Percentiles rank a stretch among this genome's conserved stretches.
Conservation (phyloP, 2,329 filamentous ascomycete species). For the Alternaria arborescens region DNA sequence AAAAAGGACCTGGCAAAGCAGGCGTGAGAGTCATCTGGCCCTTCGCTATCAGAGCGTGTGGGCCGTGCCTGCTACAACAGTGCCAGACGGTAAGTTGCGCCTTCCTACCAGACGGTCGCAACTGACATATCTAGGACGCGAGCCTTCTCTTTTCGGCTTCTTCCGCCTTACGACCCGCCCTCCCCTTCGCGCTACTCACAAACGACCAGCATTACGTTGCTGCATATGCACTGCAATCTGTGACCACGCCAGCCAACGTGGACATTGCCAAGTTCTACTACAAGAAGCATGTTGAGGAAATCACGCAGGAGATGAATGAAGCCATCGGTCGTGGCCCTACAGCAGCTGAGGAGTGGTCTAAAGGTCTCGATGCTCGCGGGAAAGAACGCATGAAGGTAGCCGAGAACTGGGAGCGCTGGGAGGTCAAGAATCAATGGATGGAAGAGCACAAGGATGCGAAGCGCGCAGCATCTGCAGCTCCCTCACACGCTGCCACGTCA, state of each 20-base stretch:
- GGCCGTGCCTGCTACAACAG: slow-evolving; percentile 67
- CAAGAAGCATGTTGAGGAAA: slow-evolving; percentile 67
- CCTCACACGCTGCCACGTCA: slow-evolving; percentile 26
- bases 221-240: slow-evolving; percentile 63
- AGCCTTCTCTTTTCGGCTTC: slow-evolving; percentile 71
- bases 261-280: slow-evolving; percentile 73
- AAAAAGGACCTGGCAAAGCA: slow-evolving; percentile 68
- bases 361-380: slow-evolving; percentile 73
- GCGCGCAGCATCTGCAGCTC: slow-evolving; percentile 26
- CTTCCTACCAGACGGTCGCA: slow-evolving; percentile 6
- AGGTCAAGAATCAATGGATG: slow-evolving; percentile 53
- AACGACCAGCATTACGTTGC: slow-evolving; percentile 68
- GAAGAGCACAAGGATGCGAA: slow-evolving; percentile 22
- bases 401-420: slow-evolving; percentile 79
- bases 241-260: slow-evolving; percentile 57
- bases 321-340: slow-evolving; percentile 73
- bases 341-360: slow-evolving; percentile 79
- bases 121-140: slow-evolving; percentile 66
- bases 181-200: slow-evolving; percentile 74
- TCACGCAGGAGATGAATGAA: slow-evolving; percentile 69
- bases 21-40: slow-evolving; percentile 74
- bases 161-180: slow-evolving; percentile 70
- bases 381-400: slow-evolving; percentile 68
- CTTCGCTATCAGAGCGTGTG: slow-evolving; percentile 73
- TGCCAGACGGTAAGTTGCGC: slow-evolving; percentile 69